Percentiles rank a stretch among this genome's conserved stretches.
phyloP scores from a whole-genome alignment of 768 basidiomycete species.

The Porphyrellus cyaneotinctus region DNA sequence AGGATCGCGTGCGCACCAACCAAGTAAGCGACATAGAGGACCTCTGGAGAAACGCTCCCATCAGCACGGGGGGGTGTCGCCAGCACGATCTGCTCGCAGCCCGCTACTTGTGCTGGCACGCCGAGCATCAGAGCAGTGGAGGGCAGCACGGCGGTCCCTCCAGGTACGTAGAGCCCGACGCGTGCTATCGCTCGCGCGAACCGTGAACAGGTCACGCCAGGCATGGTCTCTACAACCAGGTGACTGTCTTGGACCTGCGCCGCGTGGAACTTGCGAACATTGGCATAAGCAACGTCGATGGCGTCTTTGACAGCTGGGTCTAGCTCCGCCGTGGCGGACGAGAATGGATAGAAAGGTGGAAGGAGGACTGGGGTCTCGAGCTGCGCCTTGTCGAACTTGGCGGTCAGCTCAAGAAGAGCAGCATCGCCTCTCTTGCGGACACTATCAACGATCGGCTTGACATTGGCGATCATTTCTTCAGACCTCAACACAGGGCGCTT shows the following conservation, averaged over 20 bases:
- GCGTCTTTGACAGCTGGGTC: conserved; percentile 65
- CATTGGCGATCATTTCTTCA: conserved; percentile 64
- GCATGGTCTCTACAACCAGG: conserved; percentile 92
- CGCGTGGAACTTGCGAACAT: conserved; percentile 87
- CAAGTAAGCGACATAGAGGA: conserved; percentile 91
- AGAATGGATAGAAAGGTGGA: conserved; percentile 61
- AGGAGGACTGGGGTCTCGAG: conserved; percentile 66
- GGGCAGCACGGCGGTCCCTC: conserved; percentile 93
- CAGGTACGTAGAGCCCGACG: conserved; percentile 95
- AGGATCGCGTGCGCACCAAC: conserved; percentile 89
- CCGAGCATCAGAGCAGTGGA: conserved; percentile 98
- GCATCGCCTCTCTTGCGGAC: conserved; percentile 82
- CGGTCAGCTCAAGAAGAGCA: conserved; percentile 83
- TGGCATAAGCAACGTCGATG: conserved; percentile 86
- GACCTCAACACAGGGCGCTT: conserved; percentile 85
- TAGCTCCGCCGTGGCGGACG: conserved; percentile 55
- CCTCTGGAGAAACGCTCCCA: conserved; percentile 93
- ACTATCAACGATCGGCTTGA: conserved; percentile 88
- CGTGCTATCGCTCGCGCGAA: conserved; percentile 94
- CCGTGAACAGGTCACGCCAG: conserved; percentile 92
- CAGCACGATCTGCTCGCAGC: conserved; percentile 86
- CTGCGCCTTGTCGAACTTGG: conserved; percentile 86
- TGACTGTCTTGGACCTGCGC: conserved; percentile 73
- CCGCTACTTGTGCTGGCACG: conserved; percentile 95
- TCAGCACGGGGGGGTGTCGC: conserved; percentile 95